These are phyloP conservation scores for Phalaenopsis hybrid DNA, from an alignment of 116 monocot species.

Conservation along the genomic window DNA sequence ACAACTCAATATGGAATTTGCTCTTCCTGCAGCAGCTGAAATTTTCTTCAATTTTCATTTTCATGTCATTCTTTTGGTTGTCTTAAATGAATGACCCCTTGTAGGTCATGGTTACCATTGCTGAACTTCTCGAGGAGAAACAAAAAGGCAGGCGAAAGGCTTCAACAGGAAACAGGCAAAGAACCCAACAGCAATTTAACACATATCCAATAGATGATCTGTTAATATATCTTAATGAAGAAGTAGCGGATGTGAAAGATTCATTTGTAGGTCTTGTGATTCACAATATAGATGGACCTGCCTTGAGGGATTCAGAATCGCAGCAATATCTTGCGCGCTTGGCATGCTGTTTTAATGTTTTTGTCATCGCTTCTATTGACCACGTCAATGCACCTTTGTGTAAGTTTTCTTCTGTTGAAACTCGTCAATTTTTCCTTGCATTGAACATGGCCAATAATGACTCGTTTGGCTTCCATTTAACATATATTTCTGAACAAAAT, in stretches of 20 bases:
- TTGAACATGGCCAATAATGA: neutral
- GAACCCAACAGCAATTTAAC: constrained; percentile 27
- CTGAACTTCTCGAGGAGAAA: constrained; percentile 59
- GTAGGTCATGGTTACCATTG: constrained; percentile 55
- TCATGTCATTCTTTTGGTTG: neutral
- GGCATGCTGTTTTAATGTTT: constrained; percentile 58
- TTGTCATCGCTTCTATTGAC: constrained; percentile 77
- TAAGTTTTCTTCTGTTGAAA: constrained; percentile 32
- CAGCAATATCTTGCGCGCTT: constrained; percentile 80
- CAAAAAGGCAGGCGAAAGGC: constrained; percentile 30
- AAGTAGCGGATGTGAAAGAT: constrained; percentile 28
- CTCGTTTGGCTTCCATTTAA: no score
- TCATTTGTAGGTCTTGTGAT: constrained; percentile 61
- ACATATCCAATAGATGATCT: constrained; percentile 67
- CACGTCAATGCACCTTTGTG: constrained; percentile 89
- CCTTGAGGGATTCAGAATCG: constrained; percentile 74
- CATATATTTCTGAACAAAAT: no score
- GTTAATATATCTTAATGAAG: constrained; percentile 44
- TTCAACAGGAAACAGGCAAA: constrained; percentile 33
- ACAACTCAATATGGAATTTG: neutral
- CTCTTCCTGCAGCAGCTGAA: neutral
- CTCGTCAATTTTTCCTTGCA: neutral
- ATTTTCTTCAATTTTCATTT: neutral
- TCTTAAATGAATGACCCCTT: constrained; percentile 2
- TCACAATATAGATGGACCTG: constrained; percentile 97